Evolutionary conservation across 768 basidiomycete species (phyloP), one percentile per base, ranked within the genome.

Genomic region (Russula sp.): DNA sequence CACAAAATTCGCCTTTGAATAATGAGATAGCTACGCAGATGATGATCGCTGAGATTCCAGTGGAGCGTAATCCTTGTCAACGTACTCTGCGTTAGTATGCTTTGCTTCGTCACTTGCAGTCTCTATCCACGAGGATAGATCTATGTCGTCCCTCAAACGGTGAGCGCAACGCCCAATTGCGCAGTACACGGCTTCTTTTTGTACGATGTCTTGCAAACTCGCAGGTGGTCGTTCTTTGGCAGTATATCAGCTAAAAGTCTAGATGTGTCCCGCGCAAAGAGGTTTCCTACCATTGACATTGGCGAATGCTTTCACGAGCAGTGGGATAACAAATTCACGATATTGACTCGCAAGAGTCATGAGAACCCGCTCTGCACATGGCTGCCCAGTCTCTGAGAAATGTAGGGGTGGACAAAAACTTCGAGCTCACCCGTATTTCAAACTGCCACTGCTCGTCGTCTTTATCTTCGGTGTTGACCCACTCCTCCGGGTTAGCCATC

Each of bases 1-100:
- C 94, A 97, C 1, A 95, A 94, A 66, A 98, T 89, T 37, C 95
- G 84, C n/a, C 94, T 84, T 73, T 98, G 96, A 64, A 98, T 83
- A 58, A 98, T 89, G 0, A 91, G 89, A 71, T 89, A 93, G 61
- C 94, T 96, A 61, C 34, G 57, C 27, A 47, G 58, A 56, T 55
- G 63, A 60, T 45, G 35, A 52, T 44, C 20, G 11, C 10, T 51
- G 11, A 37, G 39, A 59, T 61, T 34, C 11, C 7, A 20, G 9
- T 37, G 31, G 39, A 55, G 9, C 11, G 16, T 20, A 4, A 14
- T 27, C 42, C 34, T 37, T 52, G 57, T 53, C 13, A 39, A 70
- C 80, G 56, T 69, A 89, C 89, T 76, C 83, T 32, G 83, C 78
- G 64, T 87, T 83, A 4, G 77, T 75, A 40, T 83, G 80, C 56